Percentiles rank a stretch among this genome's conserved stretches.
Conservation (phyloP, 768 basidiomycete genomes). For the Strobilomyces echinocephalus region DNA sequence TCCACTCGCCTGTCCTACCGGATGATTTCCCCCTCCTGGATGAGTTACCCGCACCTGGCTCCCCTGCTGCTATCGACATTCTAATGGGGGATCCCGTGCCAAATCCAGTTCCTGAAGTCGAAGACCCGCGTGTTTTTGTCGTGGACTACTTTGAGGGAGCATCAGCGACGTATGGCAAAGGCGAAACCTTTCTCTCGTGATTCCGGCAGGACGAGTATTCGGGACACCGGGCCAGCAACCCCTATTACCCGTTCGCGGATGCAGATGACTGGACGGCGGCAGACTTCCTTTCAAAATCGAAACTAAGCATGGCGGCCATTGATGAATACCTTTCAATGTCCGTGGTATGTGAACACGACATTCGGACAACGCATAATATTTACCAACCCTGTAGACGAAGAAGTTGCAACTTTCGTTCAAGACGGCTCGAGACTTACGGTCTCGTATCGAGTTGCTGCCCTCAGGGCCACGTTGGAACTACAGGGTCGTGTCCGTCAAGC, state of each 20-base stretch:
- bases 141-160: neutral
- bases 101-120: neutral
- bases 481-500: slow-evolving; percentile 2
- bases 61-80: no score
- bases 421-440: slow-evolving; percentile 25
- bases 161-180: neutral
- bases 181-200: neutral
- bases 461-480: slow-evolving; percentile 25
- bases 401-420: slow-evolving; percentile 16
- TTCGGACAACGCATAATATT: no score
- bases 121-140: neutral
- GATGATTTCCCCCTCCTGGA: no score
- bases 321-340: slow-evolving; percentile 2
- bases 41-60: no score
- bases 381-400: neutral
- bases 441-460: slow-evolving; percentile 23
- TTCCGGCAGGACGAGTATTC: neutral
- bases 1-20: no score
- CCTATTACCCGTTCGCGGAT: slow-evolving; percentile 33
- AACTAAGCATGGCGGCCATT: slow-evolving; percentile 28
- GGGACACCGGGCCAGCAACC: neutral
- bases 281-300: slow-evolving; percentile 24
- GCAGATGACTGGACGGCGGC: slow-evolving; percentile 31
- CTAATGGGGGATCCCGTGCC: no score
- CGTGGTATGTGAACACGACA: slow-evolving; percentile 18